Evolutionary conservation across 306 rosid species (phyloP).

Genomic region (Herpetospermum pedunculosum): DNA sequence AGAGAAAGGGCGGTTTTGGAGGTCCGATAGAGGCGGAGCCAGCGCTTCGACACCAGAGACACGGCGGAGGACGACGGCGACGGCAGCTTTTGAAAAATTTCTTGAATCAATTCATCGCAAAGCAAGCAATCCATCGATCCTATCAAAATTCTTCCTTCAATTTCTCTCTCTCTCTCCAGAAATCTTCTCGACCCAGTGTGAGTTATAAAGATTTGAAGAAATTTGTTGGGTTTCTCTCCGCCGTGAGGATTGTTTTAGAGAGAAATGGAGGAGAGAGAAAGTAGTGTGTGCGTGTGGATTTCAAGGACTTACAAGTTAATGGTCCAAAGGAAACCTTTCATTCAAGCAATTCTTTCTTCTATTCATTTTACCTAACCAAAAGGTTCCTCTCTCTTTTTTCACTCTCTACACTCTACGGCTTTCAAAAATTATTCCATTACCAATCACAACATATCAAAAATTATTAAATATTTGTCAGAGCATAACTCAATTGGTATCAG

Average conservation of each 20-base stretch:
- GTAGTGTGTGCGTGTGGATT: neutral
- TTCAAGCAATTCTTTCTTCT: neutral
- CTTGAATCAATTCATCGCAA: conserved; percentile 70
- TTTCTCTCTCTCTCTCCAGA: neutral
- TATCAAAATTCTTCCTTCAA: neutral
- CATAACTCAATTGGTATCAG: too few relatives aligned
- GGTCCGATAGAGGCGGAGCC: conserved; percentile 70
- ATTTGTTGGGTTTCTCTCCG: neutral
- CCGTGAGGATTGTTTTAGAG: neutral
- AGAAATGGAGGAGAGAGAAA: neutral
- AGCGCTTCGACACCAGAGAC: conserved; percentile 67
- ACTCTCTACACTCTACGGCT: neutral
- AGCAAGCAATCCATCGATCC: conserved; percentile 40
- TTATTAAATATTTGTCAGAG: too few relatives aligned
- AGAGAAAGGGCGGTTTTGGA: conserved; percentile 60
- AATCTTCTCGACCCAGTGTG: neutral
- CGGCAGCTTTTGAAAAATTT: conserved; percentile 56
- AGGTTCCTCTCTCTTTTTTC: neutral
- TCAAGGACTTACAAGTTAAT: neutral
- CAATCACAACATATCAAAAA: too few relatives aligned
- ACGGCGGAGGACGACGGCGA: conserved; percentile 34
- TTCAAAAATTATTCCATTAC: too few relatives aligned
- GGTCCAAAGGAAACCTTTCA: neutral
- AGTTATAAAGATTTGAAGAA: neutral
- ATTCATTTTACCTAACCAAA: neutral